Evolutionary conservation across 805 yeast genomes (phyloP).

Genomic region (Tetrapisispora phaffii): DNA sequence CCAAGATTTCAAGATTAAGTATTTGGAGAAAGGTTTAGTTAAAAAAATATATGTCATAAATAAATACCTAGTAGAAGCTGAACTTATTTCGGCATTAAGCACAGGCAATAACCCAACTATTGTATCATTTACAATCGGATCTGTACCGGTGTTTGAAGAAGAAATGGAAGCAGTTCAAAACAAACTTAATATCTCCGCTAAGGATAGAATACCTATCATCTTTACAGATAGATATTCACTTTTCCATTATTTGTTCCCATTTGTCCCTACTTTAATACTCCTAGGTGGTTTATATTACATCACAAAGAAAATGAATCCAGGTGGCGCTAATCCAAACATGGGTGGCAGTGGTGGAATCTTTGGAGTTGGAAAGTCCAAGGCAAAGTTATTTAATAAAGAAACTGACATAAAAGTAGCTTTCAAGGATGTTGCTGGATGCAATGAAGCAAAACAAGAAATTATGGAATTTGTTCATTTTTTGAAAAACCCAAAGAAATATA

Average conservation of each 20-base stretch:
- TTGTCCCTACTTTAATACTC: slow-evolving; percentile 71
- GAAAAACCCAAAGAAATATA: slow-evolving; percentile 83
- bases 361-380: slow-evolving; percentile 87
- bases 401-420: slow-evolving; percentile 82
- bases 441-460: slow-evolving; percentile 93
- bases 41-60: slow-evolving; percentile 65
- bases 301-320: slow-evolving; percentile 27
- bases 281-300: slow-evolving; percentile 59
- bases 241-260: slow-evolving; percentile 52
- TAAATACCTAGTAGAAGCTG: slow-evolving; percentile 61
- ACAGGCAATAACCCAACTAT: slow-evolving; percentile 28
- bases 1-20: slow-evolving; percentile 78
- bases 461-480: slow-evolving; percentile 95
- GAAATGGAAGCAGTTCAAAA: slow-evolving; percentile 69
- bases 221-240: slow-evolving; percentile 63
- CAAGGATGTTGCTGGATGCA: slow-evolving; percentile 94
- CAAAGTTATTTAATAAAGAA: slow-evolving; percentile 84
- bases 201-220: slow-evolving; percentile 66
- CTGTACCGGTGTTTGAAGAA: slow-evolving; percentile 76
- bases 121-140: slow-evolving; percentile 77
- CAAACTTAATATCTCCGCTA: slow-evolving; percentile 52
- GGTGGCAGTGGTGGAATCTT: slow-evolving; percentile 66
- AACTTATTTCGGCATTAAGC: slow-evolving; percentile 37
- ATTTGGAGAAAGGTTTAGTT: slow-evolving; percentile 70
- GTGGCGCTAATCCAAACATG: slow-evolving; percentile 14